Conservation (phyloP, 805 yeast genomes). For the Henningerozyma blattae region DNA sequence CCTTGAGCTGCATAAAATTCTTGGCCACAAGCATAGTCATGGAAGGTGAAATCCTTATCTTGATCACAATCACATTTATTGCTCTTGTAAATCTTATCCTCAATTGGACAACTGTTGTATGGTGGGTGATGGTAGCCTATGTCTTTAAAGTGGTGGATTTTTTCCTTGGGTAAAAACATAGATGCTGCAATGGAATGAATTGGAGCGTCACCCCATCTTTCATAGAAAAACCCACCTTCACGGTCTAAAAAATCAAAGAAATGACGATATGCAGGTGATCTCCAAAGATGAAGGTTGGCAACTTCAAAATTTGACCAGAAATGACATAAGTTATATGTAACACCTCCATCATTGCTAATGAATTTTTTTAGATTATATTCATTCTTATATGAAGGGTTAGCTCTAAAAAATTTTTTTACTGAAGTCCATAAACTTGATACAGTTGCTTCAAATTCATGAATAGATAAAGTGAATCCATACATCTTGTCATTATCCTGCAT, state of each 20-base stretch:
- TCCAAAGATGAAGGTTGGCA: conserved; percentile 62
- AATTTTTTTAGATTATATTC: conserved; percentile 56
- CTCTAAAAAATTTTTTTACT: conserved; percentile 49
- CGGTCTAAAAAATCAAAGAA: conserved; percentile 59
- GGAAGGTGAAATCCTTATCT: conserved; percentile 59
- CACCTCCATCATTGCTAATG: conserved; percentile 58
- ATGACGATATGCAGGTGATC: conserved; percentile 54
- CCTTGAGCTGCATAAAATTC: conserved; percentile 42
- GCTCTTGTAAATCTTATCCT: conserved; percentile 38
- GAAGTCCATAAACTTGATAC: conserved; percentile 68
- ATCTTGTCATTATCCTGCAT: conserved; percentile 65
- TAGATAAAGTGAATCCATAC: conserved; percentile 67
- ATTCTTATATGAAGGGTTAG: conserved; percentile 42
- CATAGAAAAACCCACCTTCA: conserved; percentile 76
- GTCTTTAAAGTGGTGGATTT: conserved; percentile 66
- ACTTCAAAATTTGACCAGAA: conserved; percentile 84
- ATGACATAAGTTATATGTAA: conserved; percentile 71
- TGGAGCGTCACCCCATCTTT: conserved; percentile 91
- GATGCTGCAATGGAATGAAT: conserved; percentile 75
- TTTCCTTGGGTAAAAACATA: conserved; percentile 49
- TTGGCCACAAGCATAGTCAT: conserved; percentile 55
- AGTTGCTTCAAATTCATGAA: conserved; percentile 59
- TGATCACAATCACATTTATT: conserved; percentile 68
- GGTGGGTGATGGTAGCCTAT: conserved; percentile 76
- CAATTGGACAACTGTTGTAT: conserved; percentile 64